A percentile compares a stretch with the other conserved stretches of the same genome.
Conservation (phyloP, 2,329 filamentous ascomycete genomes). For the Bipolaris bicolor region DNA sequence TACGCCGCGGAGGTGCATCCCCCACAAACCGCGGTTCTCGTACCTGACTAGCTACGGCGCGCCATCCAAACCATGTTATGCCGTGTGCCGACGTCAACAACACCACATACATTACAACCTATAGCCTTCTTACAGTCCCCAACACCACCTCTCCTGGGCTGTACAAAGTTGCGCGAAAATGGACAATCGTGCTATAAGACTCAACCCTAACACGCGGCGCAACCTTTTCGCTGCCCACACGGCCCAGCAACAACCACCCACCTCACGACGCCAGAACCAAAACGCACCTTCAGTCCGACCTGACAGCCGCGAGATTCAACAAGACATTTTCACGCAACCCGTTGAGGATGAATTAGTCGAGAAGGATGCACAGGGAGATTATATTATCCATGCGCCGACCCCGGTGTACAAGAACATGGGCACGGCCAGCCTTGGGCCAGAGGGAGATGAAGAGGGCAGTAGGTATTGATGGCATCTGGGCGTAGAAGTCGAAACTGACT, state of each 20-base stretch:
- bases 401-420: conserved; percentile 34
- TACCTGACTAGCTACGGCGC: conserved; percentile 20
- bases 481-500: background rate
- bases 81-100: conserved; percentile 4
- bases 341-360: conserved; percentile 56
- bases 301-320: conserved; percentile 20
- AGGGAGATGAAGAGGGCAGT: conserved; percentile 44
- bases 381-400: conserved; percentile 47
- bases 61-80: conserved; percentile 8
- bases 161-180: conserved; percentile 11
- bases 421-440: conserved; percentile 19
- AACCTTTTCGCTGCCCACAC: conserved; percentile 35
- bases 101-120: conserved; percentile 10
- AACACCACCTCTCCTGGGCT: background rate
- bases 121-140: background rate
- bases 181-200: conserved; percentile 35
- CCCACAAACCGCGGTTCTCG: background rate
- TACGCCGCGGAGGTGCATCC: conserved; percentile 6
- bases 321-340: conserved; percentile 27
- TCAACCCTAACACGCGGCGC: conserved; percentile 35
- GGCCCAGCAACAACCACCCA: conserved; percentile 28
- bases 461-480: conserved; percentile 4
- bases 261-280: conserved; percentile 33
- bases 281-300: conserved; percentile 27
- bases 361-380: conserved; percentile 56